Evolutionary conservation across 345 rosid species (phyloP).

Genomic region (Aethionema arabicum): DNA sequence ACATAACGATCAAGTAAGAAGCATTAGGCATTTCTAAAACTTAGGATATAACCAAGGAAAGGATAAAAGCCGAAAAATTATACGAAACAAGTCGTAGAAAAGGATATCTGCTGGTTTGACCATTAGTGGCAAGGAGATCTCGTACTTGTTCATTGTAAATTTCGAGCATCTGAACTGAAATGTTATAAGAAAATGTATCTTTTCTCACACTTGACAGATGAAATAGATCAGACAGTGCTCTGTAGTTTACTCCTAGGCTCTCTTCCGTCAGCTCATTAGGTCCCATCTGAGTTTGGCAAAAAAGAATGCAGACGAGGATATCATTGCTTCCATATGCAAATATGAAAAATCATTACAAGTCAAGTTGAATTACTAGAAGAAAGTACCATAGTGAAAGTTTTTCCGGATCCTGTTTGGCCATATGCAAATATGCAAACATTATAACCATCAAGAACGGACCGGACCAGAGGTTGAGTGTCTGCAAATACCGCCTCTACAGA

Average conservation of each 20-base stretch:
- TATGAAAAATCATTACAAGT: not conserved
- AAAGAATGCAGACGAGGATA: not conserved
- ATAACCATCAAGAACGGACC: constrained; percentile 97
- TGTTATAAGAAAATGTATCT: constrained; percentile 58
- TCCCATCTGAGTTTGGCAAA: constrained; percentile 59
- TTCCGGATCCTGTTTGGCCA: constrained; percentile 99
- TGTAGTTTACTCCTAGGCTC: constrained; percentile 81
- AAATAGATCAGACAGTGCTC: constrained; percentile 89
- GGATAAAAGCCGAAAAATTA: not conserved
- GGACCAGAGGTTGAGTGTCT: constrained; percentile 81
- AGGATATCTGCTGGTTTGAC: constrained; percentile 79
- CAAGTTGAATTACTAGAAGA: constrained; percentile 1
- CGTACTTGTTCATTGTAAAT: constrained; percentile 96
- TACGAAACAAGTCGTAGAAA: constrained; percentile 14
- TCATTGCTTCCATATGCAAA: not conserved
- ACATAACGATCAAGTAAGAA: constrained; percentile 4
- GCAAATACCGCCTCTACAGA: constrained; percentile 83
- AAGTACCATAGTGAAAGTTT: constrained; percentile 92
- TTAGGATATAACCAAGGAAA: not conserved
- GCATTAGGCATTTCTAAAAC: constrained; percentile 1
- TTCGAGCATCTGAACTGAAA: constrained; percentile 94
- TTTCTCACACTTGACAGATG: constrained; percentile 64
- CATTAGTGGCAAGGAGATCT: constrained; percentile 83
- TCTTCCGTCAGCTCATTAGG: constrained; percentile 80
- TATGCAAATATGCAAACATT: constrained; percentile 98